Evolutionary conservation across 805 yeast genomes (phyloP).

Genomic region (Lipomyces kockii): DNA sequence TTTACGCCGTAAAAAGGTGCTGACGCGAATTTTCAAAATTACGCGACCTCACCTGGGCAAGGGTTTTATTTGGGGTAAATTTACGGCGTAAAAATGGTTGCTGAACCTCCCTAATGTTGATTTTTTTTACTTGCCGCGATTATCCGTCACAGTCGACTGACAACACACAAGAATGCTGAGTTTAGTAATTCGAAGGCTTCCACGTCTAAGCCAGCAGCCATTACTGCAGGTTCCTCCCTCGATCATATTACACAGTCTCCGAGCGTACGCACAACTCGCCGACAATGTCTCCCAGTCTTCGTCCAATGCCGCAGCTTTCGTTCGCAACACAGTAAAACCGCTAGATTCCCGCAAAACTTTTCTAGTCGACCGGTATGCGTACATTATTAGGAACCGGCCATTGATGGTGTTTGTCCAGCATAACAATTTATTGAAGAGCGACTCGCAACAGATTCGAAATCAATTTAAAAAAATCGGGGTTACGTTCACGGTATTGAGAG

Average conservation of each 20-base stretch:
- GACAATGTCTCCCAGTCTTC: neutral
- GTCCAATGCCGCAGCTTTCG: neutral
- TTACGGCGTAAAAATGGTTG: too few species aligned
- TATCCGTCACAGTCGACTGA: neutral
- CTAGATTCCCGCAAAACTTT: conserved; percentile 80
- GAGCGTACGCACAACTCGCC: neutral
- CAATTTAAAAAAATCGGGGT: conserved; percentile 72
- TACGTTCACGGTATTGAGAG: conserved; percentile 67
- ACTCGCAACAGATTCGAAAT: conserved; percentile 65
- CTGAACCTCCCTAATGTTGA: too few species aligned
- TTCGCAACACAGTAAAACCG: conserved; percentile 63
- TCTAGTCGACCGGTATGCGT: conserved; percentile 76
- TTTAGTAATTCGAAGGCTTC: conserved; percentile 7
- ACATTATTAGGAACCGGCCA: conserved; percentile 67
- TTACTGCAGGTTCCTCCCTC: neutral
- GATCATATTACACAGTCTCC: conserved; percentile 5
- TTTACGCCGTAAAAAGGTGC: too few species aligned
- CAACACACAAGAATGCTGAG: conserved; percentile 3
- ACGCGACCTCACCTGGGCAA: too few species aligned
- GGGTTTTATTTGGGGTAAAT: too few species aligned
- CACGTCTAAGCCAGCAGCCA: neutral
- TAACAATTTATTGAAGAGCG: conserved; percentile 74
- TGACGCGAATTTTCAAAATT: too few species aligned
- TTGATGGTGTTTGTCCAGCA: conserved; percentile 82
- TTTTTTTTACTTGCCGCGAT: neutral